These are phyloP conservation scores for Sarocladium oryzae DNA, from an alignment of 2,329 filamentous ascomycete genomes.

Conservation along the genomic window DNA sequence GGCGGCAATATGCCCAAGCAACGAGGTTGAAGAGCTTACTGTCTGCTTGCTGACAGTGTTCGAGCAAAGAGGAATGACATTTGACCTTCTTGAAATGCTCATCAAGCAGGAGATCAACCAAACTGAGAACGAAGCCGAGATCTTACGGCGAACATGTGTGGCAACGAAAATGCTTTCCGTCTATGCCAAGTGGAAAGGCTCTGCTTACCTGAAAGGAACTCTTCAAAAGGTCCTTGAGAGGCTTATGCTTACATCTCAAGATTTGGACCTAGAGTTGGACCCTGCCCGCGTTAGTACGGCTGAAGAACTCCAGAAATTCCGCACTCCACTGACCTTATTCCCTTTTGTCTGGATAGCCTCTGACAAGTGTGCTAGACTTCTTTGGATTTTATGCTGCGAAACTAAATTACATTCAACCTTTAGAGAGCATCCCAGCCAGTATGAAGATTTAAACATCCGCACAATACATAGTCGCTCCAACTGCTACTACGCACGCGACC, in stretches of 20 bases:
- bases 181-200: slow-evolving; percentile 66
- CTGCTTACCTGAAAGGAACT: slow-evolving; percentile 55
- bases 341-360: too few relatives aligned
- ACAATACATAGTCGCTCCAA: slow-evolving; percentile 19
- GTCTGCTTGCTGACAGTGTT: slow-evolving; percentile 65
- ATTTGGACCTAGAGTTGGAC: slow-evolving; percentile 62
- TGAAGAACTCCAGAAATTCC: slow-evolving; percentile 61
- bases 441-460: slow-evolving; percentile 17
- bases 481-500: slow-evolving; percentile 16
- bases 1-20: slow-evolving; percentile 59
- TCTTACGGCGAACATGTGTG: slow-evolving; percentile 61
- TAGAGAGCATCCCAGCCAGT: slow-evolving; percentile 16
- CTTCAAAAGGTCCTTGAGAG: slow-evolving; percentile 61
- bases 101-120: slow-evolving; percentile 65
- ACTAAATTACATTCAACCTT: too few relatives aligned
- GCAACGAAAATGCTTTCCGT: slow-evolving; percentile 68
- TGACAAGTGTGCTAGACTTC: slow-evolving; percentile 48
- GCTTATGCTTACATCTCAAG: slow-evolving; percentile 59
- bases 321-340: too few relatives aligned
- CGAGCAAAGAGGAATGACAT: slow-evolving; percentile 57
- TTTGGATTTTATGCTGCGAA: too few relatives aligned
- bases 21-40: slow-evolving; percentile 62
- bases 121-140: slow-evolving; percentile 62
- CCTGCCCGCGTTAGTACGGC: slow-evolving; percentile 52
- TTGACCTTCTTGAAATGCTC: slow-evolving; percentile 57